phyloP scores from a whole-genome alignment of 202 grass and related monocot genomes.

The Musa balbisiana region DNA sequence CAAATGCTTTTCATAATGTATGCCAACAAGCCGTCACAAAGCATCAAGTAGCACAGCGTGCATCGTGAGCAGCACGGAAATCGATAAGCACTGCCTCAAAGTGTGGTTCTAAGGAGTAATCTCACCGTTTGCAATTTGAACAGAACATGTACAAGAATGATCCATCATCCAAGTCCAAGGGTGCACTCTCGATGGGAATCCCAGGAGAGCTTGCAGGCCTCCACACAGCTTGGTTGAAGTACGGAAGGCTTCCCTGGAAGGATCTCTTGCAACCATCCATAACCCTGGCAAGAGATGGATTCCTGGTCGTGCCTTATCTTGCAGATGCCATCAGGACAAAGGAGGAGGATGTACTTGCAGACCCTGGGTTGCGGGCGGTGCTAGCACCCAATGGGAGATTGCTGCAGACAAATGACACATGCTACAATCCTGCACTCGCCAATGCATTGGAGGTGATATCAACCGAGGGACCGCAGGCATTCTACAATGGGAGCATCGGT shows the following conservation, averaged over 20 bases:
- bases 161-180: slow-evolving; percentile 42
- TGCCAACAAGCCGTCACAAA: too few species aligned
- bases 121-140: neutral
- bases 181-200: slow-evolving; percentile 66
- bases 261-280: slow-evolving; percentile 65
- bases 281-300: slow-evolving; percentile 61
- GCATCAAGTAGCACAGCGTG: too few species aligned
- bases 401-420: slow-evolving; percentile 48
- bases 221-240: slow-evolving; percentile 54
- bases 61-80: neutral
- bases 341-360: slow-evolving; percentile 39
- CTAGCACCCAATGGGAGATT: slow-evolving; percentile 50
- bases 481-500: slow-evolving; percentile 59
- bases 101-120: neutral
- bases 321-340: slow-evolving; percentile 29
- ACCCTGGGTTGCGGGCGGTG: slow-evolving; percentile 59
- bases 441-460: slow-evolving; percentile 47
- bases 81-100: neutral
- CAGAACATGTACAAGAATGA: slow-evolving; percentile 77
- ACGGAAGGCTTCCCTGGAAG: slow-evolving; percentile 59
- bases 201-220: slow-evolving; percentile 84
- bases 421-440: slow-evolving; percentile 62
- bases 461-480: slow-evolving; percentile 30
- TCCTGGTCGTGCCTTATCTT: slow-evolving; percentile 32
- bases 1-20: neutral